Conservation (phyloP, 2,329 filamentous ascomycete species). For the Aulographum hederae region DNA sequence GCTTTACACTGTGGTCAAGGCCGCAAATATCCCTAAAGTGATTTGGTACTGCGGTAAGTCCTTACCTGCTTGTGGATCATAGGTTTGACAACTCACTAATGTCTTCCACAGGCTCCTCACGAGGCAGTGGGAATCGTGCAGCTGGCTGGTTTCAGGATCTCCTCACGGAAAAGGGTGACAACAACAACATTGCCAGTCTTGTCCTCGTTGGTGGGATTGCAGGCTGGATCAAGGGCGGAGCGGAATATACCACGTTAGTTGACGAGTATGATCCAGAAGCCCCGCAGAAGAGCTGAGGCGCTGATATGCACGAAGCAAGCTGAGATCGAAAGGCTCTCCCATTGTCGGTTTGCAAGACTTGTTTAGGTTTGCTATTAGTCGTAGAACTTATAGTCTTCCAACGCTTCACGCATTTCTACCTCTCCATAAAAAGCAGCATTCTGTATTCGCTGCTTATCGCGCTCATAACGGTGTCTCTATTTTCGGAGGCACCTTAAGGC, state of each 20-base stretch:
- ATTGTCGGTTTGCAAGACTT: too few species aligned
- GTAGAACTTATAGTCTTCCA: background rate
- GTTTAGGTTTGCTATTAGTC: too few species aligned
- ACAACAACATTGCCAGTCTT: slow-evolving; percentile 26
- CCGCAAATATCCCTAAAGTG: slow-evolving; percentile 28
- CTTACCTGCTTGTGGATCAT: background rate
- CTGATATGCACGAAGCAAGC: background rate
- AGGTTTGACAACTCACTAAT: background rate
- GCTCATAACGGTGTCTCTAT: too few species aligned
- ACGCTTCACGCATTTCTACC: background rate
- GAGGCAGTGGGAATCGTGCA: slow-evolving; percentile 34
- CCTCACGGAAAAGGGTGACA: slow-evolving; percentile 23
- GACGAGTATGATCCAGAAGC: slow-evolving; percentile 1
- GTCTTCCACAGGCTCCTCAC: slow-evolving; percentile 29
- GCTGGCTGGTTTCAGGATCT: slow-evolving; percentile 38
- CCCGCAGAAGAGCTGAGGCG: background rate
- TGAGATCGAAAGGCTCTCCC: too few species aligned
- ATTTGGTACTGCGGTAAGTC: slow-evolving; percentile 38
- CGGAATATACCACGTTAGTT: slow-evolving; percentile 19
- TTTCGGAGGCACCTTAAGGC: background rate
- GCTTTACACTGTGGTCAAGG: slow-evolving; percentile 31
- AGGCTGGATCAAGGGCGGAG: slow-evolving; percentile 32
- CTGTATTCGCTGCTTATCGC: background rate
- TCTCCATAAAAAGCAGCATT: background rate
- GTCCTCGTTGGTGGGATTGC: slow-evolving; percentile 34